Base-by-base conservation (phyloP, 768 basidiomycete genomes). In the Lactifluus rugatus region DNA sequence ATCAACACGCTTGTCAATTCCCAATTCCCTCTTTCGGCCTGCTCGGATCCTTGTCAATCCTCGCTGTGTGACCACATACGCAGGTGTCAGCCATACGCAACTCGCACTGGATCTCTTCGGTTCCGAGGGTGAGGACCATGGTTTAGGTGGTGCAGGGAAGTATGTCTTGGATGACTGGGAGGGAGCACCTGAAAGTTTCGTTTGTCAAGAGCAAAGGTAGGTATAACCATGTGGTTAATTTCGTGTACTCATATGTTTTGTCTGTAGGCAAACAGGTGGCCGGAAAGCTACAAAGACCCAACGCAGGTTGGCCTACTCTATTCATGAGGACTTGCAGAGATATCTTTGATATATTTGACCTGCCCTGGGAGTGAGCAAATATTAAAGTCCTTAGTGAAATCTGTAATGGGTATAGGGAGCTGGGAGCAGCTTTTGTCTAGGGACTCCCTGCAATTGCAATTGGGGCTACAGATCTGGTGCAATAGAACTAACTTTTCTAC, bases 31-130 rank as follows among this genome's bases (percentile, higher is more conserved):
- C 9, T 96, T 94, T 72, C 75, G 81, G 8, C 87, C 93, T 5
- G 95, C 93, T 4, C 78, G 93, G 54, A 96, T 99, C 65, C 70
- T 99, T 63, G 86, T 99, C 56, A 98, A 98, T 67, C 95, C 95
- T 5, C 82, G 94, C 16, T 98, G 94, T 70, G 89, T 95, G 52
- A 98, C 95, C 36, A 98, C 95, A 21, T 99, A 99, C 69, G 95
- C 95, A 0, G 96, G 95, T 3, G 95, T 98, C 4, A 90, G 86
- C 62, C 95, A 99, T 71, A 92, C 94, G 21, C 90, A 93, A 70
- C 80, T 99, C 36, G 94, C 95, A n/a, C 71, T 90, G 46, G 94
- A 97, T 71, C 72, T 99, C 65, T 98, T 97, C 66, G 95, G 94
- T 0, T 73, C 76, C 10, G 78, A 81, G 41, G 80, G 82, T n/a